Percentiles rank a stretch among this genome's conserved stretches.
Evolutionary conservation across 176 grass and related monocot species (phyloP).

Genomic region (Eragrostis curvula): DNA sequence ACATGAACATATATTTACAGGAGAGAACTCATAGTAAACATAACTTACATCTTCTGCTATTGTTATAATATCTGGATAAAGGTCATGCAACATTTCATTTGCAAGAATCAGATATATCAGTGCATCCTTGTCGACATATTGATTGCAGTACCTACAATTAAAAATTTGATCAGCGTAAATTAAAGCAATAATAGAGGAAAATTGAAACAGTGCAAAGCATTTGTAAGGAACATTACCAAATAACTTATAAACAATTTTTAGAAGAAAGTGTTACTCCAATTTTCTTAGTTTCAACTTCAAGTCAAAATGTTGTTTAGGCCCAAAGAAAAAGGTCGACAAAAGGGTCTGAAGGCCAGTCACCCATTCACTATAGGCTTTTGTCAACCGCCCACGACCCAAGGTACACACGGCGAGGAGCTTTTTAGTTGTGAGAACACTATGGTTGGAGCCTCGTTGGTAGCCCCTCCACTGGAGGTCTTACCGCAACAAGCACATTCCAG

Average conservation of each 20-base stretch:
- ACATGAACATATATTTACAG: slow-evolving; percentile 16
- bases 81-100: slow-evolving; percentile 97
- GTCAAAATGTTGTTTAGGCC: not conserved
- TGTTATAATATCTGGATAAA: slow-evolving; percentile 96
- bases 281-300: not conserved
- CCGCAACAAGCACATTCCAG: not conserved
- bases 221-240: slow-evolving; percentile 2
- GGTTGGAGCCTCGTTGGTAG: not conserved
- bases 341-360: no score
- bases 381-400: not conserved
- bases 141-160: slow-evolving; percentile 80
- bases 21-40: not conserved
- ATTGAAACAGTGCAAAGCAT: not conserved
- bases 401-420: not conserved
- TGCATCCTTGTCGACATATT: slow-evolving; percentile 90
- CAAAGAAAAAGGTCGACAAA: no score
- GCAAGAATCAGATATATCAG: slow-evolving; percentile 89
- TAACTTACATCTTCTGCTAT: slow-evolving; percentile 93
- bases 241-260: not conserved
- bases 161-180: slow-evolving; percentile 36
- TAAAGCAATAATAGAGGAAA: slow-evolving; percentile 6
- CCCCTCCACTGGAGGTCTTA: not conserved
- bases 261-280: not conserved
- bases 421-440: not conserved
- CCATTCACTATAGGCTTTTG: not conserved